These are phyloP conservation scores for Yamadazyma taylorii DNA, from an alignment of 1,139 yeast genomes.

Conservation along the genomic window DNA sequence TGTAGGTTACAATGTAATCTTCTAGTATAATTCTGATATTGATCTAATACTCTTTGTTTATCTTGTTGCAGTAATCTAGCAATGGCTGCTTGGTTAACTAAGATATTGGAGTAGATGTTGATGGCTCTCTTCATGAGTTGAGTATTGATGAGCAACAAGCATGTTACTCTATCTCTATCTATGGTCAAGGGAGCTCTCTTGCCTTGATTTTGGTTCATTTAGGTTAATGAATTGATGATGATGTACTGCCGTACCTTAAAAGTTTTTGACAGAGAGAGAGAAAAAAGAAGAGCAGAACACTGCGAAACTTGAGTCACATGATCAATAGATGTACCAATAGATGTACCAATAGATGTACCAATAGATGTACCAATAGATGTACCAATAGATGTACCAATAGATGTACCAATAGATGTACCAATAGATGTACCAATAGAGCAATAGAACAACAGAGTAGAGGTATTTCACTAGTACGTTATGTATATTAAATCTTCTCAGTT, in stretches of 20 bases:
- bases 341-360: too few relatives aligned
- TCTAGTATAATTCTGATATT: slow-evolving; percentile 51
- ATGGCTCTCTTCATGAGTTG: slow-evolving; percentile 52
- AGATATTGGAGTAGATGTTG: slow-evolving; percentile 34
- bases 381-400: too few relatives aligned
- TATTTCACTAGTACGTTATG: too few relatives aligned
- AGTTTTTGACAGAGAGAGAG: too few relatives aligned
- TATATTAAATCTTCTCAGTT: slow-evolving; percentile 71
- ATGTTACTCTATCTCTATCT: slow-evolving; percentile 50
- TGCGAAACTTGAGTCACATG: too few relatives aligned
- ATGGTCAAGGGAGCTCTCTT: slow-evolving; percentile 18
- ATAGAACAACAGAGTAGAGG: too few relatives aligned
- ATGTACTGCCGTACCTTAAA: neutral
- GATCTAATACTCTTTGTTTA: slow-evolving; percentile 40
- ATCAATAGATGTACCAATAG: too few relatives aligned
- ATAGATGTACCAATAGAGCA: too few relatives aligned
- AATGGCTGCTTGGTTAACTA: slow-evolving; percentile 37
- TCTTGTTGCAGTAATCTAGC: slow-evolving; percentile 38
- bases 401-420: too few relatives aligned
- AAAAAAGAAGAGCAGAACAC: too few relatives aligned
- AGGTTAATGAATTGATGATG: too few relatives aligned
- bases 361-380: too few relatives aligned
- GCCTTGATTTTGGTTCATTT: slow-evolving; percentile 5
- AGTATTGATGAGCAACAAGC: slow-evolving; percentile 52
- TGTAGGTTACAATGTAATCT: slow-evolving; percentile 55